Conservation (phyloP, 331 rosid genomes). For the Acacia concinna region DNA sequence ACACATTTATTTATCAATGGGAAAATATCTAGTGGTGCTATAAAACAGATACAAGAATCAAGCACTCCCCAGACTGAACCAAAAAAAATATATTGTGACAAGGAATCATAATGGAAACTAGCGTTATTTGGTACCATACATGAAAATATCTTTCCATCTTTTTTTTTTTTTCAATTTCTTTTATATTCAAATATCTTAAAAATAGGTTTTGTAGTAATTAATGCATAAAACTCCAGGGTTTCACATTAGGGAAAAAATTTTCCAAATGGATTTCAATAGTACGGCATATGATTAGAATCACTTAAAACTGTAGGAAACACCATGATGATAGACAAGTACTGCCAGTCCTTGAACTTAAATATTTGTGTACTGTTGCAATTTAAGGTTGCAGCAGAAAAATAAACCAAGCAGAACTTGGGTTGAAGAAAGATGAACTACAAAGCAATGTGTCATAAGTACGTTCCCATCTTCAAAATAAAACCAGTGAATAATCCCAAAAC, state of each 20-base stretch:
- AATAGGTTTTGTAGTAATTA: not conserved
- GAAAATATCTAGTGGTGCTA: not conserved
- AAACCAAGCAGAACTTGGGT: not conserved
- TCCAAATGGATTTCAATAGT: not conserved
- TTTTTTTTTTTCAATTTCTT: not conserved
- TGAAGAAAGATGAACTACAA: not conserved
- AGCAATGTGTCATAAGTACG: not conserved
- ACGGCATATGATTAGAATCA: not conserved
- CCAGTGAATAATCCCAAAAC: not conserved
- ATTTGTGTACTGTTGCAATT: not conserved
- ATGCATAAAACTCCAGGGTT: not conserved
- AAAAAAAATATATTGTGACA: not conserved
- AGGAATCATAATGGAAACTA: not conserved
- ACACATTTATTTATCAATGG: constrained; percentile 6
- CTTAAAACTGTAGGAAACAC: not conserved
- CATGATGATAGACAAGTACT: not conserved
- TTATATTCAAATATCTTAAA: not conserved
- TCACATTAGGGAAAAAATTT: not conserved
- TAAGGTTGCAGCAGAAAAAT: not conserved
- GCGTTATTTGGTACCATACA: not conserved
- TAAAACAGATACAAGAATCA: not conserved
- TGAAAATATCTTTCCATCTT: not conserved
- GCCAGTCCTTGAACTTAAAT: not conserved
- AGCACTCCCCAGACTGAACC: not conserved
- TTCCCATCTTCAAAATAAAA: not conserved